phyloP scores from a whole-genome alignment of 2,329 filamentous ascomycete genomes.

The Balansia obtecta region DNA sequence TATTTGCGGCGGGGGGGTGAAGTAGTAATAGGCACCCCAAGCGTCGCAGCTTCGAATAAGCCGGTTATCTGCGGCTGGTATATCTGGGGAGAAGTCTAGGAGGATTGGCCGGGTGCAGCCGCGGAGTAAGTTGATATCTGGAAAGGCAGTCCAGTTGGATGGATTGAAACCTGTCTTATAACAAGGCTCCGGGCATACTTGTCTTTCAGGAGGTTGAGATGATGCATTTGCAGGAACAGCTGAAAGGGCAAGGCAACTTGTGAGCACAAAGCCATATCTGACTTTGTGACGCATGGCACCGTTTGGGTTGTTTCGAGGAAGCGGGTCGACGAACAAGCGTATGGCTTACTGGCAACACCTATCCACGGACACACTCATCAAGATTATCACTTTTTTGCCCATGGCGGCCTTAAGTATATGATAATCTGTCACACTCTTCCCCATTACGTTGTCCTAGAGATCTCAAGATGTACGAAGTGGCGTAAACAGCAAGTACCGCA shows the following conservation, averaged over 20 bases:
- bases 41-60: background rate
- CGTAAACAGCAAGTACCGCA: no score
- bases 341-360: no score
- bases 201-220: background rate
- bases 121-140: background rate
- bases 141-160: background rate
- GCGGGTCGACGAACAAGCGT: background rate
- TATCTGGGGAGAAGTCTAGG: background rate
- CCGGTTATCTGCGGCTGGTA: background rate
- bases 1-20: background rate
- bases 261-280: background rate
- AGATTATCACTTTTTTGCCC: no score
- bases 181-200: background rate
- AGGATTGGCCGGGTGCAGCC: background rate
- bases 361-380: background rate
- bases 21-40: background rate
- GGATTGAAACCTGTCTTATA: background rate
- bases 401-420: no score
- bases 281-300: background rate
- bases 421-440: no score
- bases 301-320: background rate
- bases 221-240: background rate
- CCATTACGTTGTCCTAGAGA: no score
- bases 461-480: no score
- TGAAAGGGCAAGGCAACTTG: background rate